Evolutionary conservation across 306 rosid genomes (phyloP).

Genomic region (Fagus crenata): DNA sequence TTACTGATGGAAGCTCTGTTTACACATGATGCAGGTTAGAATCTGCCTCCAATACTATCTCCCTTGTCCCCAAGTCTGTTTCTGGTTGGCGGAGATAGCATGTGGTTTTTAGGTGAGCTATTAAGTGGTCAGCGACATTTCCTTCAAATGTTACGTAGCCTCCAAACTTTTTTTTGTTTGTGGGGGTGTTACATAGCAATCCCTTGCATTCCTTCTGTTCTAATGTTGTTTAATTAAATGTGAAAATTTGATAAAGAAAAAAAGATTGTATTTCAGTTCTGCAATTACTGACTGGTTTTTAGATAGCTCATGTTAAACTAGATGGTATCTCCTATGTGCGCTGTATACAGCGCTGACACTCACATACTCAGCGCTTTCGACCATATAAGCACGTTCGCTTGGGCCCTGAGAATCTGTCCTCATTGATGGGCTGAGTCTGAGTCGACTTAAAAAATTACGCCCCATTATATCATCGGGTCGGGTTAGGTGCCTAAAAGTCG

Average conservation of each 20-base stretch:
- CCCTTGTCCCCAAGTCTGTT: slow-evolving; percentile 78
- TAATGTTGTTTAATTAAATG: neutral
- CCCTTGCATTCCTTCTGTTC: neutral
- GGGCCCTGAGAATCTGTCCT: too few relatives aligned
- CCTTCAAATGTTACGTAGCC: neutral
- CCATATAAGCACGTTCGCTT: too few relatives aligned
- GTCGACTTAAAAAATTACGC: too few relatives aligned
- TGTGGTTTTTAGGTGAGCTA: neutral
- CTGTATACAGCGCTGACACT: too few relatives aligned
- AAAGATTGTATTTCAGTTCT: neutral
- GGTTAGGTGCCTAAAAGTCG: too few relatives aligned
- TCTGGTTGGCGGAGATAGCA: slow-evolving; percentile 74
- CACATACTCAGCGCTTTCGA: too few relatives aligned
- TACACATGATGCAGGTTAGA: slow-evolving; percentile 60
- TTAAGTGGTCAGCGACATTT: neutral
- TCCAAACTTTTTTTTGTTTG: neutral
- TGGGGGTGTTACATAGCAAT: neutral
- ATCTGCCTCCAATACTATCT: slow-evolving; percentile 70
- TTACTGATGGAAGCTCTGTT: neutral
- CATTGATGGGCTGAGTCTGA: too few relatives aligned
- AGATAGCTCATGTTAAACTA: too few relatives aligned
- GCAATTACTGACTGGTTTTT: neutral
- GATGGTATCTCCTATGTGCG: too few relatives aligned
- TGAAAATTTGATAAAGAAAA: neutral
- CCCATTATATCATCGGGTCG: too few relatives aligned